Evolutionary conservation across 305 asterid species (phyloP).

Genomic region (Fraxinus greggii): DNA sequence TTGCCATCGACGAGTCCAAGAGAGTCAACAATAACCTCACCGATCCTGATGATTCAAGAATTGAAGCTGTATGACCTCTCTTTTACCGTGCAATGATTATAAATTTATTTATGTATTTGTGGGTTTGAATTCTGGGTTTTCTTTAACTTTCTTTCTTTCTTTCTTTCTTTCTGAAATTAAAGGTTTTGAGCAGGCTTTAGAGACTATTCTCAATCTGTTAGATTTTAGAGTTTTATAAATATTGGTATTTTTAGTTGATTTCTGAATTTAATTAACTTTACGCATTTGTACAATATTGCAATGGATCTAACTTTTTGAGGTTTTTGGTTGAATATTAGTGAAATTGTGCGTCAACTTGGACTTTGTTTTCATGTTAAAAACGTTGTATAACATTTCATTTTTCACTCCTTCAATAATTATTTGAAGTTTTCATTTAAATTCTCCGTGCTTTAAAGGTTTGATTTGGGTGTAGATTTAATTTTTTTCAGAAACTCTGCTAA

Average conservation of each 20-base stretch:
- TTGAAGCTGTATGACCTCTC: constrained; percentile 50
- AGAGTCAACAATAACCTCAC: constrained; percentile 30
- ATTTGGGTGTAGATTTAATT: not conserved
- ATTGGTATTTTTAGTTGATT: not conserved
- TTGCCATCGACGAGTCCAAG: constrained; percentile 50
- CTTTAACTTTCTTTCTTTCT: not conserved
- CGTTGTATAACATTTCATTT: not conserved
- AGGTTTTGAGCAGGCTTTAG: not conserved
- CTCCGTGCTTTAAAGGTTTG: not conserved
- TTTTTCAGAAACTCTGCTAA: not conserved
- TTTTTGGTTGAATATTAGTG: constrained; percentile 9
- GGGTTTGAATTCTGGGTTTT: constrained; percentile 12
- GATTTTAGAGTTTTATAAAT: not conserved
- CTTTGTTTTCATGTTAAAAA: not conserved
- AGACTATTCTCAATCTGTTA: not conserved
- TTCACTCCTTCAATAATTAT: not conserved
- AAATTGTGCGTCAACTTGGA: constrained; percentile 18
- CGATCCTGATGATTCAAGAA: constrained; percentile 63
- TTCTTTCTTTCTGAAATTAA: not conserved
- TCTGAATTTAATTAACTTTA: not conserved
- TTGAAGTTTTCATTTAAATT: not conserved
- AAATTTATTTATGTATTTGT: not conserved
- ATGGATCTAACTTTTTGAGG: not conserved
- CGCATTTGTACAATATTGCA: not conserved
- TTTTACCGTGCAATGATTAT: not conserved